phyloP scores from a whole-genome alignment of 768 basidiomycete species.

The Dacryopinax primogenitus region DNA sequence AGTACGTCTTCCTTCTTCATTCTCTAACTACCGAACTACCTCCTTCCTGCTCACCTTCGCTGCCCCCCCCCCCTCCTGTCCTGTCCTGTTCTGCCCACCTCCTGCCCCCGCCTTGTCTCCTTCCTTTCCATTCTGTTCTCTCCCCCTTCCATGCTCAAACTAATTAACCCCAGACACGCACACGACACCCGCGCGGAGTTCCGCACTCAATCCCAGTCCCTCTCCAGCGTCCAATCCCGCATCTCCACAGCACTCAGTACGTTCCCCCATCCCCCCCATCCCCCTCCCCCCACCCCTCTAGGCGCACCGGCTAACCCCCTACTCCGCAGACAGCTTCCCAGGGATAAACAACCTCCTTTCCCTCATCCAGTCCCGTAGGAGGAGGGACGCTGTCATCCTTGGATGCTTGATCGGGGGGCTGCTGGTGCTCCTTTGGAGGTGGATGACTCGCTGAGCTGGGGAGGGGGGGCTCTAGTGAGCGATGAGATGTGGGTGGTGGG shows the following conservation, averaged over 20 bases:
- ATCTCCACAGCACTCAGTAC: constrained; percentile 73
- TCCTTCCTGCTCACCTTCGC: background rate
- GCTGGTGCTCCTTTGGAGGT: constrained; percentile 47
- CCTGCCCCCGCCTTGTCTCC: background rate
- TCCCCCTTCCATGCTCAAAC: constrained; percentile 10
- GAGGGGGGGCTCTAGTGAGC: no score
- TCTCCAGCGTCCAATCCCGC: constrained; percentile 68
- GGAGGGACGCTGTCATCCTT: constrained; percentile 80
- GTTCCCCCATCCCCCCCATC: constrained; percentile 23
- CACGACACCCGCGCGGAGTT: constrained; percentile 95
- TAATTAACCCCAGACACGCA: constrained; percentile 56
- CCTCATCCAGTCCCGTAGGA: constrained; percentile 85
- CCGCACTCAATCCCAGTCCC: constrained; percentile 57
- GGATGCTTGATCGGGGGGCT: constrained; percentile 82
- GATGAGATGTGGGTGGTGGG: no score
- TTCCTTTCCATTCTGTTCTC: no score
- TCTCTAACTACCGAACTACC: background rate
- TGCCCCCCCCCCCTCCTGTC: no score
- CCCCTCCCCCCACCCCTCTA: background rate
- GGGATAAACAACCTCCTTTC: constrained; percentile 80
- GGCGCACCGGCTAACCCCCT: background rate
- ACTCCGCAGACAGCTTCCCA: constrained; percentile 62
- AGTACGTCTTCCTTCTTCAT: constrained; percentile 39
- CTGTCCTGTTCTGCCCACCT: background rate
- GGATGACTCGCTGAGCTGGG: constrained; percentile 24